phyloP scores from a whole-genome alignment of 257 asterid genomes.

The Avicennia marina region DNA sequence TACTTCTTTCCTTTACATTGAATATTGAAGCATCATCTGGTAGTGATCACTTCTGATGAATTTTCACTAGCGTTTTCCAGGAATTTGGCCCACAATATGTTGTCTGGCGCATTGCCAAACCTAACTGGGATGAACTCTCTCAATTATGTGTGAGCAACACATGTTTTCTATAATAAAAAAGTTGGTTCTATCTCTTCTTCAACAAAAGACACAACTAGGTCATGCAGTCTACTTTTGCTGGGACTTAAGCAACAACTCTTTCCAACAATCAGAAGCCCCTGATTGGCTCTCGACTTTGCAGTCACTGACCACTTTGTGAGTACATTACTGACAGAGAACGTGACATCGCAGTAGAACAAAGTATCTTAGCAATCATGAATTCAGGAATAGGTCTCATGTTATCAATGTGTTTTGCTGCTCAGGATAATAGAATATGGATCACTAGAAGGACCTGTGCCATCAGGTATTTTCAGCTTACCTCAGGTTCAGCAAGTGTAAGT shows the following conservation, averaged over 20 bases:
- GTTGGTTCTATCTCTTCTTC: background rate
- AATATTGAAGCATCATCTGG: background rate
- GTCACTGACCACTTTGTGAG: slow-evolving; percentile 87
- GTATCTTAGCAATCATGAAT: slow-evolving; percentile 15
- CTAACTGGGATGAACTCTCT: slow-evolving; percentile 73
- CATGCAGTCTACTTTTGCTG: slow-evolving; percentile 30
- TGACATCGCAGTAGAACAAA: background rate
- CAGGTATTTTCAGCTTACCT: slow-evolving; percentile 61
- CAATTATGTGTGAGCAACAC: slow-evolving; percentile 60
- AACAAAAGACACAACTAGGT: background rate
- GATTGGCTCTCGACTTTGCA: slow-evolving; percentile 69
- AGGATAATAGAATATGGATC: slow-evolving; percentile 89
- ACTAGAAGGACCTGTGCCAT: slow-evolving; percentile 66
- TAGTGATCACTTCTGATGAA: background rate
- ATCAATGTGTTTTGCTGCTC: slow-evolving; percentile 19
- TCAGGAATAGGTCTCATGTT: too few species aligned
- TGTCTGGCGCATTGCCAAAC: slow-evolving; percentile 75
- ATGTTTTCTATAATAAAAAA: background rate
- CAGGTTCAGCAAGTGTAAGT: slow-evolving; percentile 94
- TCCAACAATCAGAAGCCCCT: slow-evolving; percentile 60
- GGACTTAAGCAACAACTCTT: slow-evolving; percentile 90
- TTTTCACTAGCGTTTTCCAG: slow-evolving; percentile 26
- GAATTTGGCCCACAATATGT: slow-evolving; percentile 74
- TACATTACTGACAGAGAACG: background rate
- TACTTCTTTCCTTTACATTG: slow-evolving; percentile 18